Percentiles rank a stretch among this genome's conserved stretches.
phyloP scores from a whole-genome alignment of 257 asterid species.

The Capsicum chinense region DNA sequence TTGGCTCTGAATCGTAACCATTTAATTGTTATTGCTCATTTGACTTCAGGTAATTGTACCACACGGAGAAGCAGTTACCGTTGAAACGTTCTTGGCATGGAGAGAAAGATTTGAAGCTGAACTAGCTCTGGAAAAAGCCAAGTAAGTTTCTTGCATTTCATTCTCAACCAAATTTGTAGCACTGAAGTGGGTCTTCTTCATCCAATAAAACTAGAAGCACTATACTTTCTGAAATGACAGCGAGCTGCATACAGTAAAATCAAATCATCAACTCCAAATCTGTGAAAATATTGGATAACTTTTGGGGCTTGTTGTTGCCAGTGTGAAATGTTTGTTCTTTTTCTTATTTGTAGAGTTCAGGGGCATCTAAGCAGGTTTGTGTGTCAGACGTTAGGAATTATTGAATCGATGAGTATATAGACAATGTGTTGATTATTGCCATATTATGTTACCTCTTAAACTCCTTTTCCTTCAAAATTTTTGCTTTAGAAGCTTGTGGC shows the following conservation, averaged over 20 bases:
- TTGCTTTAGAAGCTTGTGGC: slow-evolving; percentile 16
- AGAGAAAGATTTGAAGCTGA: slow-evolving; percentile 99
- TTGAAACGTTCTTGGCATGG: slow-evolving; percentile 96
- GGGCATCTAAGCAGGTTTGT: background rate
- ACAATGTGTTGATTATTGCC: background rate
- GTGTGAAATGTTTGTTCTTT: background rate
- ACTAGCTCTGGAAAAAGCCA: slow-evolving; percentile 94
- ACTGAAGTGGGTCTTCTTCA: background rate
- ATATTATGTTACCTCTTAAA: slow-evolving; percentile 3
- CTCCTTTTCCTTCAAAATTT: background rate
- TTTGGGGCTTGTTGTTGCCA: slow-evolving; percentile 3
- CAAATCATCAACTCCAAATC: background rate
- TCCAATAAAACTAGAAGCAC: slow-evolving; percentile 1
- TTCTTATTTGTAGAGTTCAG: background rate
- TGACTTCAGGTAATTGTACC: slow-evolving; percentile 80
- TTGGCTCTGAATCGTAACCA: background rate
- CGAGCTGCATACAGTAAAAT: background rate
- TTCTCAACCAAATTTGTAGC: slow-evolving; percentile 24
- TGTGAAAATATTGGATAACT: background rate
- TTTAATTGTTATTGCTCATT: slow-evolving; percentile 17
- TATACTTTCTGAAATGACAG: background rate
- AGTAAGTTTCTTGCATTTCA: slow-evolving; percentile 59
- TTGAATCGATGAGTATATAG: background rate
- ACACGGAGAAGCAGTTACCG: slow-evolving; percentile 96
- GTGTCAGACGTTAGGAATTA: slow-evolving; percentile 3